Percentiles rank a stretch among this genome's conserved stretches.
These are phyloP conservation scores for Catharanthus roseus DNA, from an alignment of 257 asterid genomes.

Conservation along the genomic window DNA sequence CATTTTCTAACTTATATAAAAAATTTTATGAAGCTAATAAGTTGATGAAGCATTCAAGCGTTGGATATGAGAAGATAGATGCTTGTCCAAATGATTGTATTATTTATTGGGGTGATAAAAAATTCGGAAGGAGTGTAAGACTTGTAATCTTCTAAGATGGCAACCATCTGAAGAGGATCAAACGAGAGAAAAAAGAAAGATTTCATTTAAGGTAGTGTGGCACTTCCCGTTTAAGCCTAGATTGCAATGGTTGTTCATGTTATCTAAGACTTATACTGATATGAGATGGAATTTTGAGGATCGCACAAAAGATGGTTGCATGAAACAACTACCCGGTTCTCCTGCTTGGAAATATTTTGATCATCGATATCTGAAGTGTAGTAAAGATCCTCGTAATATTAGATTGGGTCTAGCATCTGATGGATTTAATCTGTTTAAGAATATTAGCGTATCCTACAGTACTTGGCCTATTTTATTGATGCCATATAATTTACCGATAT, in stretches of 20 bases:
- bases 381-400: constrained; percentile 9
- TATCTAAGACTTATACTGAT: background rate
- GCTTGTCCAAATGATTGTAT: background rate
- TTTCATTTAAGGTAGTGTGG: too few relatives aligned
- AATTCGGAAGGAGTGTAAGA: background rate
- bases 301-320: background rate
- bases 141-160: background rate
- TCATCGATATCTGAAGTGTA: background rate
- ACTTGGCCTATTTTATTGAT: constrained; percentile 18
- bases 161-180: too few relatives aligned
- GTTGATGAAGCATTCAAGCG: background rate
- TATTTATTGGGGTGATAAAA: background rate
- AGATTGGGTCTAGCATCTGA: too few relatives aligned
- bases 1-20: too few relatives aligned
- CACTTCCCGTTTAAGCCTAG: too few relatives aligned
- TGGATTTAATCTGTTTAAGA: constrained; percentile 20
- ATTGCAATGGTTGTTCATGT: background rate
- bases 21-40: background rate
- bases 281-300: background rate
- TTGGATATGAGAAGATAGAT: background rate
- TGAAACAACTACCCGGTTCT: background rate
- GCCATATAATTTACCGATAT: constrained; percentile 11
- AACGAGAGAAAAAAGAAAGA: too few relatives aligned
- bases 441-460: constrained; percentile 9
- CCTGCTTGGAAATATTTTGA: background rate